Base-by-base conservation (phyloP, 202 grass and related monocot genomes). In the Elaeis oleifera region DNA sequence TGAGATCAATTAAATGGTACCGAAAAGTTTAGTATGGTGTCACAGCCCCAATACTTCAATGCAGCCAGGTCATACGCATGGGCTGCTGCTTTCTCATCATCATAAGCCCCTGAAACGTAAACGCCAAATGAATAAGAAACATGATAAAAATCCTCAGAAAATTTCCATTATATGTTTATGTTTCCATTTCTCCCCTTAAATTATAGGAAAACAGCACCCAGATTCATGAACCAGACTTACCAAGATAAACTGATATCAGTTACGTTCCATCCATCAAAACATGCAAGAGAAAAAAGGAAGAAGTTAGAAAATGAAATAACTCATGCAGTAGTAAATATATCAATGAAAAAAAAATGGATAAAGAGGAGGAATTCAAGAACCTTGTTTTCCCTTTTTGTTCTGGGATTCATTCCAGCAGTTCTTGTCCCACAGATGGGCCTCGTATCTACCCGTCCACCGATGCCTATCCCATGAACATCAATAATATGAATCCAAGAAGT, bases 371-470 rank as follows among this genome's bases (percentile, higher is more conserved):
- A 25, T 71, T 25, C 21, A 58, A 59, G 11, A 55, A 96, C 91
- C 91, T 88, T 96, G 91, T 61, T 90, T 96, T 61, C 91, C 90
- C 70, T 96, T 96, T 81, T 96, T 96, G 81, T 81, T 96, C 81
- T 96, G 91, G 25, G 87, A 73, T 69, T 90, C 87, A 68, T 96
- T 96, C 91, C 91, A 90, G 79, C 76, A 90, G 75, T 76, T 81
- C 79, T 96, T 96, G 82, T 96, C 91, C 91, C 91, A 90, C 70
- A 90, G 72, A 80, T 96, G 91, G 18, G 91, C 91, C 91, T 96
- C 91, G 84, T 78, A 90, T 73, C 91, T 56, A 20, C 91, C 91
- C 26, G 91, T 96, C 91, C 91, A 96, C 26, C 91, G 64, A 78
- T 96, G 91, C 87, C 91, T 96, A 6, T 44, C 14, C 36, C 36